Base-by-base conservation (phyloP, 176 grass and related monocot genomes). In the Chloris gayana region DNA sequence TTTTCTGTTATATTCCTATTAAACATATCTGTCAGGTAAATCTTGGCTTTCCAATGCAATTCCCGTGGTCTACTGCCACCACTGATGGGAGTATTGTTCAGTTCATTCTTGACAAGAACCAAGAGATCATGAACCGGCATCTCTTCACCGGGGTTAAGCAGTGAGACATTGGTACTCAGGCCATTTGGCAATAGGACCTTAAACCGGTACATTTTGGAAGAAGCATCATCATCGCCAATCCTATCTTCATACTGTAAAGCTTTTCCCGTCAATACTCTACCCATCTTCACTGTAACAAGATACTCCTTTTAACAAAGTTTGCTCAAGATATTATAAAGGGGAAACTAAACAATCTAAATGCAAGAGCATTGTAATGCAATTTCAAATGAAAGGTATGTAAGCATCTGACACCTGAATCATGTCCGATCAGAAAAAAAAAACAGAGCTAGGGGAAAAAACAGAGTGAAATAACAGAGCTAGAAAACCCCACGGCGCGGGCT, bases 131-230 rank as follows among this genome's bases (percentile, higher is more conserved):
- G 6, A 42, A 83, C 68, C 14, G 39, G 25, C 42, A 88, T 88
- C 9, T 77, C 69, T 41, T 87, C 51, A 1, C 6, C 37, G 54
- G 54, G 56, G 17, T 66, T 13, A 33, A 33, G 71, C 59, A 87
- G 7, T 10, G 65, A 29, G 46, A 83, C 21, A 12, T 24, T 44
- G 18, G 24, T 77, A 44, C 64, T 88, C 53, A 26, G 17, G 4
- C 85, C 85, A 53, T 70, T 56, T 72, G 80, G 85, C 80, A 88
- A 25, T n/a, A 77, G 66, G 64, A 88, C 49, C 64, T 88, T 73
- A 42, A 83, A 88, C 30, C 67, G 57, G 72, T 87, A 87, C 3
- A n/a, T 34, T 74, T 57, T 86, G 14, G 47, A 7, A n/a, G 47
- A 7, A 34, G 0, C 17, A 75, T 42, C 46, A 75, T 74, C 44